phyloP scores from a whole-genome alignment of 768 basidiomycete genomes.

The Brasilioporus rufonigricans region DNA sequence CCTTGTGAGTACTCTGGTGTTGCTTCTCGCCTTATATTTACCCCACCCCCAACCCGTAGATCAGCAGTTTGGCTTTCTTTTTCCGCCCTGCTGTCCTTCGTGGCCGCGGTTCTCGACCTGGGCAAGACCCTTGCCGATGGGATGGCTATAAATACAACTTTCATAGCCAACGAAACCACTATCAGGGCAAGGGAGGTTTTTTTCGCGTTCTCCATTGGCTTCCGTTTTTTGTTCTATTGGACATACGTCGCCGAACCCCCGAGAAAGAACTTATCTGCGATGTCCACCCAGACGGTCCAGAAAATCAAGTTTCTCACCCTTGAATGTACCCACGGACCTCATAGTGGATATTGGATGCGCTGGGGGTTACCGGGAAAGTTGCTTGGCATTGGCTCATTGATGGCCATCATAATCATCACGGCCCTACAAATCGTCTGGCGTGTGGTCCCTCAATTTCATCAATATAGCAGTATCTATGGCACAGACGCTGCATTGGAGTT shows the following conservation, averaged over 20 bases:
- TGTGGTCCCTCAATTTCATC: slow-evolving; percentile 36
- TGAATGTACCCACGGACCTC: slow-evolving; percentile 26
- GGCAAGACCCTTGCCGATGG: slow-evolving; percentile 48
- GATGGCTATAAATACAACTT: slow-evolving; percentile 23
- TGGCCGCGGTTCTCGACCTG: slow-evolving; percentile 62
- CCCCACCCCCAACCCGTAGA: slow-evolving; percentile 27
- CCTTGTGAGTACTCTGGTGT: slow-evolving; percentile 40
- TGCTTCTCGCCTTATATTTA: slow-evolving; percentile 1
- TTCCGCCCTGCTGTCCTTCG: slow-evolving; percentile 59
- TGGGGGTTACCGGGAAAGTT: slow-evolving; percentile 58
- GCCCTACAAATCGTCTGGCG: slow-evolving; percentile 67
- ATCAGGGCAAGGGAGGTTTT: slow-evolving; percentile 57
- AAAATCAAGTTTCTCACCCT: slow-evolving; percentile 16
- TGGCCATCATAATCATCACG: slow-evolving; percentile 44
- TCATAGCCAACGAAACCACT: slow-evolving; percentile 28
- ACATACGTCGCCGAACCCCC: slow-evolving; percentile 58
- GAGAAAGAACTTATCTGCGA: slow-evolving; percentile 31
- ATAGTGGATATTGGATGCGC: slow-evolving; percentile 63
- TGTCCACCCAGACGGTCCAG: slow-evolving; percentile 13
- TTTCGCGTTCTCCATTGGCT: slow-evolving; percentile 54
- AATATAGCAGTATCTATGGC: slow-evolving; percentile 51
- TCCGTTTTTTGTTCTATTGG: slow-evolving; percentile 71
- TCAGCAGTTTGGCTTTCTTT: slow-evolving; percentile 51
- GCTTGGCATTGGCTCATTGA: slow-evolving; percentile 51
- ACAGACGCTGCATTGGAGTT: slow-evolving; percentile 58